phyloP scores from a whole-genome alignment of 768 basidiomycete genomes.

The Rhodosporidiobolus odoratus region DNA sequence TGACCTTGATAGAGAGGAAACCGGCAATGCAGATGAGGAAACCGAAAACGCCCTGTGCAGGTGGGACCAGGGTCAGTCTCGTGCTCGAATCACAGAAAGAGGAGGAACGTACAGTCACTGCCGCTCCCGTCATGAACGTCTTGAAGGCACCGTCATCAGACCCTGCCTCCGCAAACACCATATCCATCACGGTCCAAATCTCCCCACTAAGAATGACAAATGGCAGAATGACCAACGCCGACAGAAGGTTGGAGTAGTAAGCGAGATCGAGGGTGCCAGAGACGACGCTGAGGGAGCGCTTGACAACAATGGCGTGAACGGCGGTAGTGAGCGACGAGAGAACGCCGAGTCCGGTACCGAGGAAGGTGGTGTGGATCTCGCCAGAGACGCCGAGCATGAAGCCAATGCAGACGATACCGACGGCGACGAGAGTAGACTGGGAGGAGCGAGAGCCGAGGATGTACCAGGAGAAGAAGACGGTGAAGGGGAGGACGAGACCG shows the following conservation, averaged over 20 bases:
- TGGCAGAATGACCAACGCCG: constrained; percentile 66
- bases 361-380: constrained; percentile 51
- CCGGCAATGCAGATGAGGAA: constrained; percentile 94
- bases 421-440: constrained; percentile 65
- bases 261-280: constrained; percentile 75
- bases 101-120: constrained; percentile 39
- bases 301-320: constrained; percentile 88
- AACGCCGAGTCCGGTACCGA: constrained; percentile 78
- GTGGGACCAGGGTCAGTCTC: background rate
- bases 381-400: constrained; percentile 60
- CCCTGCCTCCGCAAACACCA: constrained; percentile 55
- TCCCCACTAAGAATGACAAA: constrained; percentile 72
- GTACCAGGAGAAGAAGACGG: constrained; percentile 76
- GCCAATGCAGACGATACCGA: constrained; percentile 77
- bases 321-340: constrained; percentile 80
- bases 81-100: background rate
- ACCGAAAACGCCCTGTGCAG: constrained; percentile 66
- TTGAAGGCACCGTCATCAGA: constrained; percentile 24
- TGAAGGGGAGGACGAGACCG: constrained; percentile 87
- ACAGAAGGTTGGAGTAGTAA: constrained; percentile 86
- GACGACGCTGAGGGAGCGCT: constrained; percentile 71
- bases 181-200: constrained; percentile 57
- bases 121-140: constrained; percentile 43
- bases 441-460: constrained; percentile 73
- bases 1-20: constrained; percentile 90